Base-by-base conservation (phyloP, 108 stramenopile species). In the Nitzschia sp. region DNA sequence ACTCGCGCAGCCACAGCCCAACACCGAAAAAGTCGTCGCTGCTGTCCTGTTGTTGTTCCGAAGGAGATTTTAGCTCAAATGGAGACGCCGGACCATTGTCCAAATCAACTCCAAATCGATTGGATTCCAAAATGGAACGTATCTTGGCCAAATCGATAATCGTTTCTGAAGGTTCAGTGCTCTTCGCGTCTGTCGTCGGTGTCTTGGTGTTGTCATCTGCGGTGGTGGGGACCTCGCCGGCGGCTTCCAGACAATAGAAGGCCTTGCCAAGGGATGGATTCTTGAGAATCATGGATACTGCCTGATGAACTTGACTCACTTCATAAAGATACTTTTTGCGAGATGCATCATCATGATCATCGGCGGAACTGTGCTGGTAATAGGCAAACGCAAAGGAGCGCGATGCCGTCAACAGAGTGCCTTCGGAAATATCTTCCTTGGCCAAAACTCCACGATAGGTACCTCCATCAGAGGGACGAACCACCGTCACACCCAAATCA, bases 371-470 rank as follows among this genome's bases (percentile, higher is more conserved):
- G 1, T 34, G 31, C 16, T 19, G 3, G 41, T 16, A 16, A 41
- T 41, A 41, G 38, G 23, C 1, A 45, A 63, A 72, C 2, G 62
- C 71, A 17, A 72, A 53, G n/a, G 71, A 60, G 26, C 50, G 61
- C 4, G 71, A 72, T 36, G 61, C 60, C 3, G 25, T 30, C 0
- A 72, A 17, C 1, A 72, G 25, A 15, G 22, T 28, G 21, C 46
- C 53, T 36, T 62, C 48, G 35, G 25, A n/a, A 53, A 72, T 30
- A 5, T 41, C 9, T 9, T 38, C 26, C 21, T 53, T 63, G 9
- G 71, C 71, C 3, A 50, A 11, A 31, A 41, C 30, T 1, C 71
- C 71, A 2, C 71, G 32, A 34, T 72, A 72, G 8, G 31, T 72
- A 5, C 1, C 17, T 9, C 2, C 1, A 41, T 41, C 38, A 9